These are phyloP conservation scores for Aspergillus egyptiacus DNA, from an alignment of 495 filamentous ascomycete genomes.

Conservation along the genomic window DNA sequence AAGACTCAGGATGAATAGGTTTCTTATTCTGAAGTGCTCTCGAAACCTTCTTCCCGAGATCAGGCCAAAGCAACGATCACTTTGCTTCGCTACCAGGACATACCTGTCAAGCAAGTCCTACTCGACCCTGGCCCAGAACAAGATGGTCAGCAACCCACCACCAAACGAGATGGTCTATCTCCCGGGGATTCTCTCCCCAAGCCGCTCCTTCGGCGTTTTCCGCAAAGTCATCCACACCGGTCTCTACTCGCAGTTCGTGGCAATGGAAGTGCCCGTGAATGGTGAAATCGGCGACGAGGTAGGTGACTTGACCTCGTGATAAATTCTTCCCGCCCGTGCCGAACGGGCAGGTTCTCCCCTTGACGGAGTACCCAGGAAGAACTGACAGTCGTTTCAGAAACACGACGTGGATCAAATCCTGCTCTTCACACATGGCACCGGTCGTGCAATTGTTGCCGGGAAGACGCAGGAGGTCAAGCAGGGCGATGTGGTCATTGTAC, in stretches of 20 bases:
- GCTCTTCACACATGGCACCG: constrained; percentile 55
- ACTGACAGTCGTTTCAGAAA: constrained; percentile 18
- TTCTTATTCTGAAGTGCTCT: neutral
- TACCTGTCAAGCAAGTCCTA: neutral
- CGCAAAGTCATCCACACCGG: constrained; percentile 57
- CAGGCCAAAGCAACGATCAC: neutral
- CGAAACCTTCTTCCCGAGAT: neutral
- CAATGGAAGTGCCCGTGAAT: constrained; percentile 58
- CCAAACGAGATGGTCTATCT: constrained; percentile 55
- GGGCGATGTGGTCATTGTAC: constrained; percentile 57
- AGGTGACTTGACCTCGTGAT: constrained; percentile 1
- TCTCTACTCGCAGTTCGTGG: constrained; percentile 56
- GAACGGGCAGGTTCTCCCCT: no score
- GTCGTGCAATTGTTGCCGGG: constrained; percentile 52
- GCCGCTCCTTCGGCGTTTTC: constrained; percentile 51
- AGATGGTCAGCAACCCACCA: constrained; percentile 35
- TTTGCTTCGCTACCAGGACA: neutral
- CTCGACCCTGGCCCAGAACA: constrained; percentile 8
- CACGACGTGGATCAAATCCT: constrained; percentile 57
- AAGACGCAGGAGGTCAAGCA: constrained; percentile 53
- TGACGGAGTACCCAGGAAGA: neutral
- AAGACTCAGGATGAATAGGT: neutral
- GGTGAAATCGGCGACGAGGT: constrained; percentile 64
- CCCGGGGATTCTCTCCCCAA: constrained; percentile 45
- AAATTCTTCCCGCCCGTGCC: neutral